Evolutionary conservation across 2,329 filamentous ascomycete genomes (phyloP), one percentile per base, ranked within the genome.

Genomic region (Monascus ruber): DNA sequence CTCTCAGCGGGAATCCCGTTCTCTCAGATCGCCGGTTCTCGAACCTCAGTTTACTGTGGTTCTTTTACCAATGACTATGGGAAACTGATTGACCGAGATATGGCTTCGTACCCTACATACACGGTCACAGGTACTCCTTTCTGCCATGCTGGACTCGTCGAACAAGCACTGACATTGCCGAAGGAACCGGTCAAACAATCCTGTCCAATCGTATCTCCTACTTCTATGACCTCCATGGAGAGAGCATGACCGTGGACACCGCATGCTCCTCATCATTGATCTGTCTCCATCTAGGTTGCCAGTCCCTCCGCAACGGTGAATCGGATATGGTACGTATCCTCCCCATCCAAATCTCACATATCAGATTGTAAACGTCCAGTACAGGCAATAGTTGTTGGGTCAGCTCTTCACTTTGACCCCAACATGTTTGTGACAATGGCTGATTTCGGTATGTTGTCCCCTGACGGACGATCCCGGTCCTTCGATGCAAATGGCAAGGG

Each of bases 121-220:
- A 17, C 17, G 17, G 17, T 17, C 17, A 17, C 17, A 17, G 17
- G 17, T 17, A 17, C 3, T 17, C 17, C 17, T 17, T 17, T 17
- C 17, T 17, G 17, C 17, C 17, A 17, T 17, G 17, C 3, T 17
- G 17, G 17, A 17, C 3, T 2, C 17, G 17, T 17, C 17, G 17
- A 17, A 51, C 65, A 10, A 58, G 62, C 17, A 53, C 63, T 0
- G 63, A 54, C 51, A 63, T 60, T 56, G 62, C 60, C 2, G 63
- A 65, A 33, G 64, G 64, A 0, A 66, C 61, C 0, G 58, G 60
- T 0, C 56, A 51, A 26, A 59, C 56, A 35, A 60, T 60, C 4
- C 47, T 66, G 40, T 53, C 47, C 1, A 50, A 52, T 25, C 46
- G 50, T 5, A 51, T 56, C 24, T 50, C 44, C 1, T 47, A 54